Conservation (phyloP, 306 rosid genomes). For the Prinsepia uniflora region DNA sequence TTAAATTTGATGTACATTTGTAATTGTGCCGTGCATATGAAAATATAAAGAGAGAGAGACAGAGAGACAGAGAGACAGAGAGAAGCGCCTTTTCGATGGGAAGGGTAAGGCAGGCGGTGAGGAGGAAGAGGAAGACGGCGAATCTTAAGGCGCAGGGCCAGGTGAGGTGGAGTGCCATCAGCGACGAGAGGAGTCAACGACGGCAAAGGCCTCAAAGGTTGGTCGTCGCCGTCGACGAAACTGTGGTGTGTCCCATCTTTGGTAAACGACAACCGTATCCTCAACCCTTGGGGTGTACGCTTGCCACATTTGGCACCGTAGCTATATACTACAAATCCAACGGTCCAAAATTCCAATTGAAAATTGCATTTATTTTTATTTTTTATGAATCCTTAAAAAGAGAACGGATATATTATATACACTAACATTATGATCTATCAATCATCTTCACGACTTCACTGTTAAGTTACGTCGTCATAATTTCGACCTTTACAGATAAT, state of each 20-base stretch:
- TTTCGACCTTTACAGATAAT: too few species aligned
- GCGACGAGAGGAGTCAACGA: slow-evolving; percentile 26
- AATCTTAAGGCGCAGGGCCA: slow-evolving; percentile 36
- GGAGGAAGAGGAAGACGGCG: slow-evolving; percentile 29
- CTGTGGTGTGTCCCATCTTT: slow-evolving; percentile 25
- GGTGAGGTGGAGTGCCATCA: slow-evolving; percentile 32
- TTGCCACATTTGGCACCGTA: slow-evolving; percentile 37
- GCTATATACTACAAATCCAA: background rate
- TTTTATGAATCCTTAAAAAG: too few species aligned
- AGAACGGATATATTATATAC: too few species aligned
- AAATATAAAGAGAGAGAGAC: background rate
- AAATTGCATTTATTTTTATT: too few species aligned
- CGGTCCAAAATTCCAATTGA: background rate
- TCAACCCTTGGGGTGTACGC: slow-evolving; percentile 30
- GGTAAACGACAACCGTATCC: slow-evolving; percentile 38
- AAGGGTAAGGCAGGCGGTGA: slow-evolving; percentile 40
- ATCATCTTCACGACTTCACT: too few species aligned
- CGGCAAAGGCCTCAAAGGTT: slow-evolving; percentile 34
- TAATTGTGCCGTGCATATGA: too few species aligned
- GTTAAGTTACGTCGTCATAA: too few species aligned
- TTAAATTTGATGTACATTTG: too few species aligned
- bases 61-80: background rate
- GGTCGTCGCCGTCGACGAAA: slow-evolving; percentile 26
- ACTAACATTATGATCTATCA: too few species aligned
- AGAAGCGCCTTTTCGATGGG: slow-evolving; percentile 43